Percentiles rank a stretch among this genome's conserved stretches.
phyloP scores from a whole-genome alignment of 495 filamentous ascomycete genomes.

The Beverwykella pulmonaria region DNA sequence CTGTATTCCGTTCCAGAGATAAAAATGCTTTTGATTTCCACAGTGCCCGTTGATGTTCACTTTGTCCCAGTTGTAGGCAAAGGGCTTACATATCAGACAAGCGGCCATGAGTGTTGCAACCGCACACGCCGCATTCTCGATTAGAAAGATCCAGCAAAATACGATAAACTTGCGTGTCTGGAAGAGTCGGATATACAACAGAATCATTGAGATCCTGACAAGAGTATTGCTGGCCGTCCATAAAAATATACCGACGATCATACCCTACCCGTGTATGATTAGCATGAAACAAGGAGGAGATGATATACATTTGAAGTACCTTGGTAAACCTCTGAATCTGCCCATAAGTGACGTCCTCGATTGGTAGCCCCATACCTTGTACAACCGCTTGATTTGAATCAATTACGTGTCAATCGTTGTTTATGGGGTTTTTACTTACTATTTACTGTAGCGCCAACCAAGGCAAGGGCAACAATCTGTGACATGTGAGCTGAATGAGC shows the following conservation, averaged over 20 bases:
- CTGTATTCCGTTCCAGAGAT: not conserved
- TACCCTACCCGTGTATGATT: not conserved
- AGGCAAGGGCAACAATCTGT: too few relatives aligned
- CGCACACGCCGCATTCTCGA: not conserved
- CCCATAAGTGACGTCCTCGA: too few relatives aligned
- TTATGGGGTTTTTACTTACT: too few relatives aligned
- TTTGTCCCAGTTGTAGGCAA: conserved; percentile 5
- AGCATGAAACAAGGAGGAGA: not conserved
- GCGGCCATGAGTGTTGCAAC: not conserved
- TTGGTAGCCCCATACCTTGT: too few relatives aligned
- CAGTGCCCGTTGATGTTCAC: not conserved
- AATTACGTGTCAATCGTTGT: too few relatives aligned
- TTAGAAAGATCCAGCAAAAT: not conserved
- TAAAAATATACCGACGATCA: not conserved
- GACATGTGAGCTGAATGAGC: not conserved
- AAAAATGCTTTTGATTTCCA: not conserved
- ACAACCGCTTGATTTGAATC: too few relatives aligned
- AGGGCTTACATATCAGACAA: not conserved
- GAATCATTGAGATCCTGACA: not conserved
- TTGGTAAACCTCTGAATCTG: not conserved
- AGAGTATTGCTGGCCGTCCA: not conserved
- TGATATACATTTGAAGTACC: not conserved
- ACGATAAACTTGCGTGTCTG: not conserved
- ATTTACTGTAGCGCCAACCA: too few relatives aligned
- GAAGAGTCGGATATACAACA: not conserved